Evolutionary conservation across 1,139 yeast species (phyloP).

Genomic region (Debaryomyces psychrophilus): DNA sequence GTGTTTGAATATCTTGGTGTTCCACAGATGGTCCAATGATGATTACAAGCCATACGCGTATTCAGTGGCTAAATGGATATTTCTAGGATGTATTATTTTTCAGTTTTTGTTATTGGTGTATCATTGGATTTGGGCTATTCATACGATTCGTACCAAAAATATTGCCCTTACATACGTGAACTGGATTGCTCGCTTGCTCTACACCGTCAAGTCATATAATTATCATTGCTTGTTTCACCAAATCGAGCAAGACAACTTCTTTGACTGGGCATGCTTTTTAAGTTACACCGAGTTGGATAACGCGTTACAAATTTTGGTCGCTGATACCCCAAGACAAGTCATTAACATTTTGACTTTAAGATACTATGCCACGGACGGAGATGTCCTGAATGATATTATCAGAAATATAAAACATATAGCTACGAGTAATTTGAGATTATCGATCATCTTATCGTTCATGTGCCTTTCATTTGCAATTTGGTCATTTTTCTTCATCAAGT

Average conservation of each 20-base stretch:
- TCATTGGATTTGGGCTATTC: slow-evolving; percentile 62
- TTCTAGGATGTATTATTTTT: slow-evolving; percentile 82
- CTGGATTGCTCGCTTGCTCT: slow-evolving; percentile 59
- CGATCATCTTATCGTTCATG: slow-evolving; percentile 75
- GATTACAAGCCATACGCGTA: slow-evolving; percentile 60
- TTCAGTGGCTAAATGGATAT: slow-evolving; percentile 72
- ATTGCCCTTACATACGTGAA: slow-evolving; percentile 76
- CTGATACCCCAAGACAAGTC: slow-evolving; percentile 90
- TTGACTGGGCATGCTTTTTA: slow-evolving; percentile 70
- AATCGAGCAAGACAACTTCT: slow-evolving; percentile 65
- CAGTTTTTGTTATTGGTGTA: slow-evolving; percentile 62
- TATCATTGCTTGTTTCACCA: slow-evolving; percentile 73
- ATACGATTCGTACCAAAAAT: slow-evolving; percentile 60
- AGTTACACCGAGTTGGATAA: slow-evolving; percentile 68
- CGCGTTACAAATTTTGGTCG: slow-evolving; percentile 65
- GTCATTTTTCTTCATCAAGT: slow-evolving; percentile 66
- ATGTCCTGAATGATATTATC: slow-evolving; percentile 47
- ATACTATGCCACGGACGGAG: slow-evolving; percentile 53
- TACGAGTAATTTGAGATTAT: slow-evolving; percentile 59
- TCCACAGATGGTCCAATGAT: slow-evolving; percentile 71
- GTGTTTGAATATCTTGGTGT: slow-evolving; percentile 72
- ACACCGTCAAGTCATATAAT: slow-evolving; percentile 59
- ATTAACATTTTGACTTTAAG: slow-evolving; percentile 76
- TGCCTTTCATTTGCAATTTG: slow-evolving; percentile 75
- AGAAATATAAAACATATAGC: slow-evolving; percentile 63